Percentiles rank a stretch among this genome's conserved stretches.
These are phyloP conservation scores for Panaeolus papilionaceus DNA, from an alignment of 768 basidiomycete genomes.

Conservation along the genomic window DNA sequence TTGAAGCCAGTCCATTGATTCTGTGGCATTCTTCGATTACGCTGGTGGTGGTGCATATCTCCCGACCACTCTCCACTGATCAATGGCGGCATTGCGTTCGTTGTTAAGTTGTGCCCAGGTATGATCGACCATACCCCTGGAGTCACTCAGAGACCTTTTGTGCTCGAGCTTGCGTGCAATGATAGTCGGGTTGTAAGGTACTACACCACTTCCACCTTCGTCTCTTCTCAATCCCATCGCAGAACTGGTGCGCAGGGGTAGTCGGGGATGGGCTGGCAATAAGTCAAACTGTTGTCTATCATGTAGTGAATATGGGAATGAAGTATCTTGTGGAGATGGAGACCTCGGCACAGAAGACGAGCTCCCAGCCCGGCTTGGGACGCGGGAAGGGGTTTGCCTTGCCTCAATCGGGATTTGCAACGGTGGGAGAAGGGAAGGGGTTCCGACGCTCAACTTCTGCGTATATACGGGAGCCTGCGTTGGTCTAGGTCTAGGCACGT, in stretches of 20 bases:
- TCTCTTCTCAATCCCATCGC: background rate
- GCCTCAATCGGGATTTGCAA: background rate
- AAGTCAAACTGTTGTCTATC: background rate
- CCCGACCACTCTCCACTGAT: background rate
- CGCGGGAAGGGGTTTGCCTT: background rate
- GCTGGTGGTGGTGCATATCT: background rate
- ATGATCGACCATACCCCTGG: background rate
- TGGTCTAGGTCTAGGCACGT: background rate
- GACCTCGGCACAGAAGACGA: background rate
- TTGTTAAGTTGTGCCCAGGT: conserved; percentile 1
- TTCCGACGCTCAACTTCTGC: background rate
- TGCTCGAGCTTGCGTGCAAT: background rate
- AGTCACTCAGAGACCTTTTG: background rate
- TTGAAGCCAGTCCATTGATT: background rate
- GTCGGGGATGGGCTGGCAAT: background rate
- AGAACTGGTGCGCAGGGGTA: background rate
- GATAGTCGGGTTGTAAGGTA: background rate
- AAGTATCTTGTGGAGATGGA: background rate
- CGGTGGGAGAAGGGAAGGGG: background rate
- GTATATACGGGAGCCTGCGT: background rate
- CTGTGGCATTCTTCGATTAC: background rate
- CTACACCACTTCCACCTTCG: background rate
- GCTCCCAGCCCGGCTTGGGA: background rate
- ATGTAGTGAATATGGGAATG: background rate
- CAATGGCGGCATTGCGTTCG: background rate